Evolutionary conservation across 345 rosid genomes (phyloP).

Genomic region (Aquilaria malaccensis): DNA sequence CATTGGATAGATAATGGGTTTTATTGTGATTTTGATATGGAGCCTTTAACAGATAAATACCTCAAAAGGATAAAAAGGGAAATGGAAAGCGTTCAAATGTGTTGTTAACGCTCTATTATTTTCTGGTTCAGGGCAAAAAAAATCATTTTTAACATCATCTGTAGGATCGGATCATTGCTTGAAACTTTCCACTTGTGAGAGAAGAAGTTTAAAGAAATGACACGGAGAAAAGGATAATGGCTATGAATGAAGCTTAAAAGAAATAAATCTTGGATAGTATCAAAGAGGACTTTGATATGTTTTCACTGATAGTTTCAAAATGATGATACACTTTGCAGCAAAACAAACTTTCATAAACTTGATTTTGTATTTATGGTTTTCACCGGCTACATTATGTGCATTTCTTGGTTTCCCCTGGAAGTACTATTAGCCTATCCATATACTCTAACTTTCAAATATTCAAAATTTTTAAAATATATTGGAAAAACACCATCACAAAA

Average conservation of each 20-base stretch:
- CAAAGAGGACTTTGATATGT: constrained; percentile 42
- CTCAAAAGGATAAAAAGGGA: constrained; percentile 93
- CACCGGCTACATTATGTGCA: too few species aligned
- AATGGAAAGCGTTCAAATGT: constrained; percentile 56
- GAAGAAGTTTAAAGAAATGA: constrained; percentile 90
- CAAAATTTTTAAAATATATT: too few species aligned
- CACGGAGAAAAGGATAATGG: constrained; percentile 63
- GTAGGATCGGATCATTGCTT: constrained; percentile 87
- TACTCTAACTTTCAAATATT: too few species aligned
- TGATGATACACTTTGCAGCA: too few species aligned
- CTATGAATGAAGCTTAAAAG: constrained; percentile 87
- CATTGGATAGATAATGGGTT: constrained; percentile 97
- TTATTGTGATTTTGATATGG: constrained; percentile 91
- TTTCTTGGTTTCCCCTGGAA: too few species aligned
- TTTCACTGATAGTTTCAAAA: too few species aligned
- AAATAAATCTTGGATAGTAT: constrained; percentile 86
- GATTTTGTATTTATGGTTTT: too few species aligned
- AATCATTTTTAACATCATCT: constrained; percentile 41
- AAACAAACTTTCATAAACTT: too few species aligned
- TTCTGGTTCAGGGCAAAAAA: constrained; percentile 20
- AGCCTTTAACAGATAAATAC: constrained; percentile 80
- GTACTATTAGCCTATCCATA: too few species aligned
- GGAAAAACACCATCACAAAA: too few species aligned
- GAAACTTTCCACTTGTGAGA: constrained; percentile 76
- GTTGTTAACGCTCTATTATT: background rate